Evolutionary conservation across 2,329 filamentous ascomycete species (phyloP).

Genomic region (Penicillium hesseltinei): DNA sequence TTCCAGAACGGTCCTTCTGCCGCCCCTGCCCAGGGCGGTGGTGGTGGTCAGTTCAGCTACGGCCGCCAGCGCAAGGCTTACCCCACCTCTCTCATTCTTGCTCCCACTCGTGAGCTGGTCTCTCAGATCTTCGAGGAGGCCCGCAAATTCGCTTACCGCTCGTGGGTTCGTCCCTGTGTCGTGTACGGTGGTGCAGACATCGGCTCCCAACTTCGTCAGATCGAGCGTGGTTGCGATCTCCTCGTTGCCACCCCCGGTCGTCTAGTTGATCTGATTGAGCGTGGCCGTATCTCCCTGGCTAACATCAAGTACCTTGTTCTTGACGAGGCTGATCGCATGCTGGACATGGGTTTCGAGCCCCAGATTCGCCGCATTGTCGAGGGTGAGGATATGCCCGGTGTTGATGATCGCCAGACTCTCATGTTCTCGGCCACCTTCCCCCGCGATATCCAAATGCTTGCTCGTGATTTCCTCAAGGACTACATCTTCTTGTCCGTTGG

Average conservation of each 20-base stretch:
- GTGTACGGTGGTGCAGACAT: constrained; percentile 99
- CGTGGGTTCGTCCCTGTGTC: constrained; percentile 97
- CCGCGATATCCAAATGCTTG: constrained; percentile 98
- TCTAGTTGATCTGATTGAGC: constrained; percentile 96
- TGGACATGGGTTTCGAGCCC: constrained; percentile 99
- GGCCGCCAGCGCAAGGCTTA: constrained; percentile 97
- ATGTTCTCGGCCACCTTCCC: constrained; percentile 99
- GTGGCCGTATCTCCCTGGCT: constrained; percentile 92
- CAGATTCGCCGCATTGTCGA: constrained; percentile 98
- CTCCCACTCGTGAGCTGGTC: constrained; percentile 95
- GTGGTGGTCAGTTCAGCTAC: constrained; percentile 62
- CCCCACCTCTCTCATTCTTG: constrained; percentile 91
- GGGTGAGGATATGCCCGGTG: constrained; percentile 92
- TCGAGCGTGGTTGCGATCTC: constrained; percentile 95
- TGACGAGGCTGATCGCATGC: constrained; percentile 98
- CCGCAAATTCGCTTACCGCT: constrained; percentile 97
- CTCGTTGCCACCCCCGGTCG: constrained; percentile 95
- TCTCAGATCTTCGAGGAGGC: constrained; percentile 98
- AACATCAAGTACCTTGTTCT: constrained; percentile 99
- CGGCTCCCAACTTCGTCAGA: constrained; percentile 94
- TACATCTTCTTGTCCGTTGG: constrained; percentile 99
- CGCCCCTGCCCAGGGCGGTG: constrained; percentile 54
- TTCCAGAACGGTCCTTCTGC: constrained; percentile 83
- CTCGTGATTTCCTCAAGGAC: constrained; percentile 97
- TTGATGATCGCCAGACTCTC: constrained; percentile 86